phyloP scores from a whole-genome alignment of 140 eudicot genomes.

The Ambrosia hybrid region DNA sequence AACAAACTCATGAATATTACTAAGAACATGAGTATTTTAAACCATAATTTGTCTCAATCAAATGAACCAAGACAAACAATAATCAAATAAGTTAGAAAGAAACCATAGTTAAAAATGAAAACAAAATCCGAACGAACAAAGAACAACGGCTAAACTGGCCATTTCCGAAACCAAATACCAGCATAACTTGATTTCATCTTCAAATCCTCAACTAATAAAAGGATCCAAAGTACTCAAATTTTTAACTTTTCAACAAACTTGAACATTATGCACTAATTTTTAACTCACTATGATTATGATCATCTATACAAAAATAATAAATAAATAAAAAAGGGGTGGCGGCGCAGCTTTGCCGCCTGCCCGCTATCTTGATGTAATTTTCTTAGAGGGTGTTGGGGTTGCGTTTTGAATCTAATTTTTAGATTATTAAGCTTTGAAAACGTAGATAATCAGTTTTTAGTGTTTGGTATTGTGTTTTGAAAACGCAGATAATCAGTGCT shows the following conservation, averaged over 20 bases:
- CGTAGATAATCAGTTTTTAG: too few species aligned
- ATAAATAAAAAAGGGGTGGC: too few species aligned
- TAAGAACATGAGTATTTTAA: constrained; percentile 21
- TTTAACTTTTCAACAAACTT: background rate
- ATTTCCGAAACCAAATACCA: constrained; percentile 20
- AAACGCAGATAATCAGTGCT: too few species aligned
- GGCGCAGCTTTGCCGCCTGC: too few species aligned
- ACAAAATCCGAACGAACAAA: constrained; percentile 27
- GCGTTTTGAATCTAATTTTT: too few species aligned
- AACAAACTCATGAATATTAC: constrained; percentile 3
- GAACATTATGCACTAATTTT: background rate
- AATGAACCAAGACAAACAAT: constrained; percentile 18
- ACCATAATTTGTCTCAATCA: constrained; percentile 28
- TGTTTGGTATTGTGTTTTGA: too few species aligned
- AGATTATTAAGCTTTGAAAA: too few species aligned
- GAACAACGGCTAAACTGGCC: constrained; percentile 2
- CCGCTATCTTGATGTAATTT: too few species aligned
- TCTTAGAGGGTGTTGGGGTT: too few species aligned
- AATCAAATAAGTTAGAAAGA: background rate
- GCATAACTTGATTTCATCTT: constrained; percentile 19
- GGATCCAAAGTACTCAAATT: background rate
- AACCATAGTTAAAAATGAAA: constrained; percentile 13
- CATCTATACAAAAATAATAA: too few species aligned
- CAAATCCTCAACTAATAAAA: background rate
- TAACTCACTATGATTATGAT: background rate